Conservation (phyloP, 2,329 filamentous ascomycete species). For the Bretziella fagacearum region DNA sequence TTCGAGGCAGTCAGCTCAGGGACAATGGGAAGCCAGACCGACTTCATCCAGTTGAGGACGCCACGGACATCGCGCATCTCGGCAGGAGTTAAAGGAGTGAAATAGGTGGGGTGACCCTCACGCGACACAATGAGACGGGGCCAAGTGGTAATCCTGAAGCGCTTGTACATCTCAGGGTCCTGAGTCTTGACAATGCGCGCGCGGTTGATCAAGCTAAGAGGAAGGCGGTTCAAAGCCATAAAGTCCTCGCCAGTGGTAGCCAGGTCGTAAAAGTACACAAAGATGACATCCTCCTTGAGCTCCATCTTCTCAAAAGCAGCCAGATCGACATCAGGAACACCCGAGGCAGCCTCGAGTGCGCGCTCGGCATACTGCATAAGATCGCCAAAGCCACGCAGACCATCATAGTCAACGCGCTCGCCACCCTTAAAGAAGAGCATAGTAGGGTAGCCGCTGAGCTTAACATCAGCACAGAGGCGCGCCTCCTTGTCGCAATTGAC, state of each 20-base stretch:
- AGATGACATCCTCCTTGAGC: constrained; percentile 86
- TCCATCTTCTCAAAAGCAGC: constrained; percentile 65
- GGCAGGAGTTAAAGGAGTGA: constrained; percentile 66
- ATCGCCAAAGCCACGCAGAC: constrained; percentile 81
- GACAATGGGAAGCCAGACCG: constrained; percentile 88
- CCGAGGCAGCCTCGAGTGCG: constrained; percentile 58
- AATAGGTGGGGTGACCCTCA: constrained; percentile 81
- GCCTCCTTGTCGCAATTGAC: constrained; percentile 84
- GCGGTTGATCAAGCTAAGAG: constrained; percentile 75
- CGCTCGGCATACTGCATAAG: constrained; percentile 75
- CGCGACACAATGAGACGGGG: constrained; percentile 80
- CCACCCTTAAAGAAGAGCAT: constrained; percentile 84
- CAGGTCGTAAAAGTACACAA: constrained; percentile 94
- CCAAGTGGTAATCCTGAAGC: constrained; percentile 95
- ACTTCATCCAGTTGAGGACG: constrained; percentile 84
- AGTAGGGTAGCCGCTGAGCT: constrained; percentile 66
- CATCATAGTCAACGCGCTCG: constrained; percentile 83
- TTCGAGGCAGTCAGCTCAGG: constrained; percentile 86
- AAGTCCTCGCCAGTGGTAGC: constrained; percentile 91
- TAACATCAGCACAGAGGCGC: constrained; percentile 81
- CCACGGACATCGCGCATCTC: constrained; percentile 77
- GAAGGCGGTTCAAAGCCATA: constrained; percentile 66
- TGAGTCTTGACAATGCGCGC: constrained; percentile 86
- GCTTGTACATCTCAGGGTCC: constrained; percentile 54
- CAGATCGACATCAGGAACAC: constrained; percentile 67